A percentile compares a stretch with the other conserved stretches of the same genome.
These are phyloP conservation scores for Ascochyta fabae DNA, from an alignment of 2,329 filamentous ascomycete genomes.

Conservation along the genomic window DNA sequence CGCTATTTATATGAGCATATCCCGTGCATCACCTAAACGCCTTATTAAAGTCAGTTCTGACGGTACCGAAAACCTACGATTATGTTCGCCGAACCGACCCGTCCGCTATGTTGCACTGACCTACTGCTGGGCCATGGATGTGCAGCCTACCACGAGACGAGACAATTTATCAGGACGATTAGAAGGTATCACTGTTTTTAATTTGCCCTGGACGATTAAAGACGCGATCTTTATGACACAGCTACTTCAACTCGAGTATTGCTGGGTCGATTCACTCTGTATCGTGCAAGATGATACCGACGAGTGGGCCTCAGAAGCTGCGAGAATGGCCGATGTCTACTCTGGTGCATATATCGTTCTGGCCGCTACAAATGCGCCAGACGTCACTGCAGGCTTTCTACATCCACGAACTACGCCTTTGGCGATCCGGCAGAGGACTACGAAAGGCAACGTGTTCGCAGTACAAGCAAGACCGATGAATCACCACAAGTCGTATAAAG, in stretches of 20 bases:
- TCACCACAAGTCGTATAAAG: neutral
- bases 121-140: no score
- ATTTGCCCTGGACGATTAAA: conserved; percentile 1
- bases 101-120: no score
- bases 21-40: no score
- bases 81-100: no score
- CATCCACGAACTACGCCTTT: neutral
- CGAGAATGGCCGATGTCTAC: conserved; percentile 25
- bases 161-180: no score
- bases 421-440: no score
- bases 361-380: conserved; percentile 6
- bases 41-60: no score
- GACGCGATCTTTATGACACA: conserved; percentile 17
- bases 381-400: conserved; percentile 1
- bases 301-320: conserved; percentile 22
- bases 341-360: conserved; percentile 21
- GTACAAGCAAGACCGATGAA: neutral
- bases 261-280: conserved; percentile 25
- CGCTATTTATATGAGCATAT: no score
- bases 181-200: no score
- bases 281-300: conserved; percentile 15
- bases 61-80: no score
- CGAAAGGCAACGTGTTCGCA: no score
- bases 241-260: conserved; percentile 8
- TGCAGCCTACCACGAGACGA: no score